A percentile compares a stretch with the other conserved stretches of the same genome.
Evolutionary conservation across 148 eudicot species (phyloP).

Genomic region (Selenicereus undatus): DNA sequence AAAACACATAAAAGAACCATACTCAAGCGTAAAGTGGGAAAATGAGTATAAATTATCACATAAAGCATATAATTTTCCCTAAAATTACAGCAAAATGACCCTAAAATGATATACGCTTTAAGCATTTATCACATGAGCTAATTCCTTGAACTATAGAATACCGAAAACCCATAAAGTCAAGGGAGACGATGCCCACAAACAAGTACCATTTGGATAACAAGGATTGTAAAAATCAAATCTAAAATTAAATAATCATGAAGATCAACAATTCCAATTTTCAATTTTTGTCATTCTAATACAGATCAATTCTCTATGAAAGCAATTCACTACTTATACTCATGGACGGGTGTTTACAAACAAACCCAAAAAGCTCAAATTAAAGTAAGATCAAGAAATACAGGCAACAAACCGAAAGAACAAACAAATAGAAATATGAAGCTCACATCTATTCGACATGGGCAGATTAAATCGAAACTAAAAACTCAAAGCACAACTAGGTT

Average conservation of each 20-base stretch:
- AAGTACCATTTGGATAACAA: background rate
- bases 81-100: too few relatives aligned
- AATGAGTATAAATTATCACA: too few relatives aligned
- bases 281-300: background rate
- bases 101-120: too few relatives aligned
- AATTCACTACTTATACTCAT: background rate
- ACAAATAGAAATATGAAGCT: background rate
- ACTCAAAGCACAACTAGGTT: background rate
- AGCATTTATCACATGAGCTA: too few relatives aligned
- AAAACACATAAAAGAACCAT: too few relatives aligned
- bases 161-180: background rate
- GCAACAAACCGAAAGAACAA: background rate
- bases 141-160: conserved; percentile 55
- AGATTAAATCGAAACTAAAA: background rate
- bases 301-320: background rate
- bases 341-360: background rate
- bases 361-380: background rate
- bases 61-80: too few relatives aligned
- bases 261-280: background rate
- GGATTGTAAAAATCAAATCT: background rate
- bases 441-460: background rate
- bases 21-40: too few relatives aligned
- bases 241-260: background rate
- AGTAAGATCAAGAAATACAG: background rate
- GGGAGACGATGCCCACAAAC: background rate